phyloP scores from a whole-genome alignment of 768 basidiomycete species.

The Mycena latifolia region DNA sequence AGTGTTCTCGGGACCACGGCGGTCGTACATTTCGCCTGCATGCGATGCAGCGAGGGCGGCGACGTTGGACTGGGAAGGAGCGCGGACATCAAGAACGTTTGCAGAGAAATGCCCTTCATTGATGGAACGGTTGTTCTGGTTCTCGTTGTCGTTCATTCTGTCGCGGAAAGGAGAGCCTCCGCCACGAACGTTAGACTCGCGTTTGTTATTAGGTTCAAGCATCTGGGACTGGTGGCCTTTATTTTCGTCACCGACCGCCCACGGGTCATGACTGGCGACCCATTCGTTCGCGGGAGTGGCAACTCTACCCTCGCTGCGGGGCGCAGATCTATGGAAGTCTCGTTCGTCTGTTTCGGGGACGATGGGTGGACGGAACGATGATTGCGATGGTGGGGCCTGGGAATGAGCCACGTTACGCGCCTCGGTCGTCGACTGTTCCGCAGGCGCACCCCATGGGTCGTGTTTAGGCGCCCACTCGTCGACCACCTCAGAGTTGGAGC shows the following conservation, averaged over 20 bases:
- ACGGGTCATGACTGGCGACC: slow-evolving; percentile 28
- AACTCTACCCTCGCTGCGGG: background rate
- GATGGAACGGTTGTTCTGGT: slow-evolving; percentile 22
- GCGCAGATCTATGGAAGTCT: slow-evolving; percentile 1
- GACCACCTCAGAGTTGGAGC: background rate
- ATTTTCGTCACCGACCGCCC: slow-evolving; percentile 20
- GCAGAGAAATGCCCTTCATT: slow-evolving; percentile 23
- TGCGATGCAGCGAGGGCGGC: slow-evolving; percentile 35
- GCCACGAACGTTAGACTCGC: slow-evolving; percentile 13
- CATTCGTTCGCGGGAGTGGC: slow-evolving; percentile 20
- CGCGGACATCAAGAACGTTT: slow-evolving; percentile 31
- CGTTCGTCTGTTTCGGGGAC: background rate
- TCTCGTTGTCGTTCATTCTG: slow-evolving; percentile 25
- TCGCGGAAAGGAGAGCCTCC: slow-evolving; percentile 31
- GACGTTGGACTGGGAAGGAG: slow-evolving; percentile 28
- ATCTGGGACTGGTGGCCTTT: slow-evolving; percentile 18
- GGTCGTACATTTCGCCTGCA: slow-evolving; percentile 19
- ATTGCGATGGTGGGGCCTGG: slow-evolving; percentile 9
- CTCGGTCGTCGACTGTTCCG: background rate
- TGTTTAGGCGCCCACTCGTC: slow-evolving; percentile 22
- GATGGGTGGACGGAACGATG: slow-evolving; percentile 3
- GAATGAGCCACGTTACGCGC: background rate
- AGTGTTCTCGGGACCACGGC: background rate
- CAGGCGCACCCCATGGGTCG: slow-evolving; percentile 23
- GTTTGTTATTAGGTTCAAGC: slow-evolving; percentile 27